These are phyloP conservation scores for Aspergillus conjunctus DNA, from an alignment of 495 filamentous ascomycete species.

Conservation along the genomic window DNA sequence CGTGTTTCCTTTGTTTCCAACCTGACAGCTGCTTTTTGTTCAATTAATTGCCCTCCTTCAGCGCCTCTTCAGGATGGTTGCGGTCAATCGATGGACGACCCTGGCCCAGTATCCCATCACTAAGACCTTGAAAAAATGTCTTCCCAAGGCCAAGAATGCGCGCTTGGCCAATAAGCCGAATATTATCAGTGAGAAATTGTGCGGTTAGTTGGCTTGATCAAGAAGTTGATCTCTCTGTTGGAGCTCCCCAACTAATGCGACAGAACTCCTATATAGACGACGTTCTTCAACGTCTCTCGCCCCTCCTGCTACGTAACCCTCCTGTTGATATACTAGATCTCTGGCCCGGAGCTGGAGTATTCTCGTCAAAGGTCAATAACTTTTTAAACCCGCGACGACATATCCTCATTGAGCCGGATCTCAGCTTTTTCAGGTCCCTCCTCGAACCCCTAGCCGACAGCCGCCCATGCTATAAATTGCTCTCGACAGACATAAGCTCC, in stretches of 20 bases:
- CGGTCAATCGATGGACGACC: conserved; percentile 17
- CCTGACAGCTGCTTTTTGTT: neutral
- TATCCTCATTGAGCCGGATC: conserved; percentile 72
- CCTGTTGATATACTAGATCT: conserved; percentile 84
- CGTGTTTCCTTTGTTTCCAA: neutral
- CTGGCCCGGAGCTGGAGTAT: conserved; percentile 74
- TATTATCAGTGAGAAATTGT: conserved; percentile 61
- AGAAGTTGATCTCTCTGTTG: neutral
- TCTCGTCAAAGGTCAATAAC: conserved; percentile 74
- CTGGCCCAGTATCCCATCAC: conserved; percentile 27
- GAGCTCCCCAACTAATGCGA: neutral
- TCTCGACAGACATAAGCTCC: conserved; percentile 48
- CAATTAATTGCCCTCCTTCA: neutral
- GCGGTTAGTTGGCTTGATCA: conserved; percentile 52
- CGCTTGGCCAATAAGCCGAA: conserved; percentile 27
- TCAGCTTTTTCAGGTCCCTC: conserved; percentile 52
- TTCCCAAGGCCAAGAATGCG: conserved; percentile 10
- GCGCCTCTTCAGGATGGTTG: conserved; percentile 8
- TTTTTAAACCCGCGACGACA: conserved; percentile 75
- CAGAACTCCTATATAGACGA: conserved; percentile 41
- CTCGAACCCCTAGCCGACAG: conserved; percentile 64
- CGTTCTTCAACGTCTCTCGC: conserved; percentile 54
- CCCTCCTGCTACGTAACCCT: conserved; percentile 60
- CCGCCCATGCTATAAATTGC: conserved; percentile 55
- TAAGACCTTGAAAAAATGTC: conserved; percentile 15